These are phyloP conservation scores for Glycine tomentella DNA, from an alignment of 306 rosid genomes.

Conservation along the genomic window DNA sequence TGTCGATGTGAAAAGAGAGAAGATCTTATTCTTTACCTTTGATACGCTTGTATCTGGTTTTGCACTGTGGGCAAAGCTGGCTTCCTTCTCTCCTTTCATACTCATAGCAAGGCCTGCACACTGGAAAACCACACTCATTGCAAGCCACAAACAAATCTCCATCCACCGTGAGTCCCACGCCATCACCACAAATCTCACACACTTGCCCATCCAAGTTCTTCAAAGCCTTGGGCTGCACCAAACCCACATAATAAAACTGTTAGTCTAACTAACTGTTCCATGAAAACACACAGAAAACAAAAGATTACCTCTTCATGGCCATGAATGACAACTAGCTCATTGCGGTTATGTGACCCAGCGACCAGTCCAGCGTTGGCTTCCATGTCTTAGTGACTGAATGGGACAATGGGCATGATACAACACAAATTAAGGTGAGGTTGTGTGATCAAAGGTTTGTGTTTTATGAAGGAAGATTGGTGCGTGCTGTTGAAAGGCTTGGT, in stretches of 20 bases:
- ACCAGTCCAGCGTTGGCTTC: constrained; percentile 59
- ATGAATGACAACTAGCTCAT: constrained; percentile 52
- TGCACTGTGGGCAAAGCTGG: constrained; percentile 95
- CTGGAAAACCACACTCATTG: constrained; percentile 97
- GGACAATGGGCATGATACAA: constrained; percentile 44
- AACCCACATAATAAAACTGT: constrained; percentile 2
- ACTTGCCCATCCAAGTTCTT: constrained; percentile 96
- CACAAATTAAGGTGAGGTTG: constrained; percentile 31
- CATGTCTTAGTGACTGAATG: constrained; percentile 52
- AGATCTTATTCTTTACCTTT: constrained; percentile 56
- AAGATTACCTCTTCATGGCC: constrained; percentile 55
- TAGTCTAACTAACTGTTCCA: neutral
- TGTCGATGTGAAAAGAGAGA: no score
- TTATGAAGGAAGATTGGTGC: constrained; percentile 46
- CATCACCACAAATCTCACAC: constrained; percentile 97
- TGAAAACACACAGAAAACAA: neutral
- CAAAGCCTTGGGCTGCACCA: constrained; percentile 83
- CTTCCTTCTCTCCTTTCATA: constrained; percentile 92
- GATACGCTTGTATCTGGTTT: constrained; percentile 90
- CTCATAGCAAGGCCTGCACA: constrained; percentile 94
- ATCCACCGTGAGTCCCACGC: constrained; percentile 84
- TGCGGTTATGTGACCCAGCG: constrained; percentile 52
- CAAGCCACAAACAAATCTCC: constrained; percentile 97
- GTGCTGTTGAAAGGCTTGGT: constrained; percentile 32
- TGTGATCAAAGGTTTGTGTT: constrained; percentile 51